Conservation (phyloP, 208 protist genomes). For the Acanthamoeba sp. region DNA sequence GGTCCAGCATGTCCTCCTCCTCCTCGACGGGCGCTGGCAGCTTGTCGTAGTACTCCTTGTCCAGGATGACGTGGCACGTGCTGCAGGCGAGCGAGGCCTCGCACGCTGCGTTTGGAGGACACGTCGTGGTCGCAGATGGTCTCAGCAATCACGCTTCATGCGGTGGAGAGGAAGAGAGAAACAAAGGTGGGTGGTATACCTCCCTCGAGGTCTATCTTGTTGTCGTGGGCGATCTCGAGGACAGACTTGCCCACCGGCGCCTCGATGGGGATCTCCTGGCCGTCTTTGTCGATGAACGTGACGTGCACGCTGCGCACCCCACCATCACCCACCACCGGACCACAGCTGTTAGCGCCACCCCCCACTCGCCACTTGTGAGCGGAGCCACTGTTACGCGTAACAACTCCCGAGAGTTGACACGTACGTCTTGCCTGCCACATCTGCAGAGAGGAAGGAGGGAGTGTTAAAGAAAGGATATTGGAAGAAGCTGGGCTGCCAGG, state of each 20-base stretch:
- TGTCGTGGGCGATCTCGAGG: conserved; percentile 94
- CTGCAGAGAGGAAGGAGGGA: not conserved
- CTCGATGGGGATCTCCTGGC: conserved; percentile 29
- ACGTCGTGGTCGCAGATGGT: no score
- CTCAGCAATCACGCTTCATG: no score
- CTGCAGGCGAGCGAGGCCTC: conserved; percentile 96
- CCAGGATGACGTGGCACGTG: conserved; percentile 98
- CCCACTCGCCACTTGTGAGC: not conserved
- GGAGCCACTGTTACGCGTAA: not conserved
- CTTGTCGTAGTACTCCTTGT: conserved; percentile 92
- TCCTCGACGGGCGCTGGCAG: conserved; percentile 95
- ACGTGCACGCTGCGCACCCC: conserved; percentile 21
- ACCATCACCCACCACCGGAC: not conserved
- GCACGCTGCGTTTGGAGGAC: conserved; percentile 6
- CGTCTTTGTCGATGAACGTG: conserved; percentile 74
- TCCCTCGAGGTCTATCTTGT: conserved; percentile 97
- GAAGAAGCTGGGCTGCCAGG: no score
- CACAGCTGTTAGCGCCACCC: not conserved
- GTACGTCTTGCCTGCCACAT: not conserved
- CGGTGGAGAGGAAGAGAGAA: not conserved
- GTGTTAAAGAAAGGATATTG: no score
- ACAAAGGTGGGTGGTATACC: conserved; percentile 40
- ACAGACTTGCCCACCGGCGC: conserved; percentile 92
- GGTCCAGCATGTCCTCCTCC: conserved; percentile 89
- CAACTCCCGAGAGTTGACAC: not conserved